Evolutionary conservation across 192 early-diverging fungal species (phyloP), one percentile per base, ranked within the genome.

Genomic region (Mortierella hygrophila): DNA sequence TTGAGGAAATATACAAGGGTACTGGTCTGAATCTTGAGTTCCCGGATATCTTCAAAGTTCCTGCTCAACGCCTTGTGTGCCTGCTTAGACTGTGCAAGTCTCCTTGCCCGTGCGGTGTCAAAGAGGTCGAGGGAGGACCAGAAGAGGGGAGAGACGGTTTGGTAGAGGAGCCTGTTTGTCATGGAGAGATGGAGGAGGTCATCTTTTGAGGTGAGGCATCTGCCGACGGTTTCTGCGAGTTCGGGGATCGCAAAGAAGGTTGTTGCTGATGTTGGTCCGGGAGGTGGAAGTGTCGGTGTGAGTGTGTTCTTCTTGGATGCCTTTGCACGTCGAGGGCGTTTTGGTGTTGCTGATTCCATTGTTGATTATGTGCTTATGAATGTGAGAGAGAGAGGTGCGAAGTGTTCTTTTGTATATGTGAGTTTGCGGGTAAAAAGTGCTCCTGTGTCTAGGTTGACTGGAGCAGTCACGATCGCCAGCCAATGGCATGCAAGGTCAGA

Each of bases 171-270:
- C 0, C 60, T 29, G 13, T 65, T 65, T 9, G 60, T 65, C 60
- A 65, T 65, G 60, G 60, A 65, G 60, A 65, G 60, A 32, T 65
- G 60, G 13, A 65, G 29, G 23, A n/a, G 60, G 32, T 65, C 60
- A 65, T 65, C 60, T 29, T 32, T 65, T 10, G 26, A 4, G 29
- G 6, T 16, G 13, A 65, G 60, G 29, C n/a, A 32, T 32, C 60
- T 29, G 32, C 60, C 60, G 11, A 65, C 32, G 26, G 26, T 65
- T 29, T 65, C 60, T 65, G 60, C 60, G n/a, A 65, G 60, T 29
- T 65, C 60, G 3, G 60, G 60, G 29, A 65, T 65, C 60, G 60
- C n/a, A 11, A 65, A 65, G 60, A 65, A 8, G 1, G 60, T 65
- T 65, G 26, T 26, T 65, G 60, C 60, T 65, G 60, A 26, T 15